Conservation (phyloP, 257 asterid species). For the Salvia hispanica region DNA sequence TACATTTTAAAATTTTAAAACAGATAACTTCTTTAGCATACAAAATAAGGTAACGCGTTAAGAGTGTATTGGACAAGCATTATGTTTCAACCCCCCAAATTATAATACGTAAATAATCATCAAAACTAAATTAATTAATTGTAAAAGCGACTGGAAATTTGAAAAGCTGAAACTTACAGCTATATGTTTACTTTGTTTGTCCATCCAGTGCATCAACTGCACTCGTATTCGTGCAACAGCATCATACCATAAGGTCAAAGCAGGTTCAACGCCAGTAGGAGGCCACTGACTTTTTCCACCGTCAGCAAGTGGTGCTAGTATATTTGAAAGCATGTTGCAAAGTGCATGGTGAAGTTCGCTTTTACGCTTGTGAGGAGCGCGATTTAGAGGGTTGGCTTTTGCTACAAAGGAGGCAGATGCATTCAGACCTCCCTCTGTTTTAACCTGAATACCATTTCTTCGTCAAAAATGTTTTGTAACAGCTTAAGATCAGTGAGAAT, state of each 20-base stretch:
- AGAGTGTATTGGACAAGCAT: constrained; percentile 29
- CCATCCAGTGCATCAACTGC: constrained; percentile 97
- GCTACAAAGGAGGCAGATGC: constrained; percentile 99
- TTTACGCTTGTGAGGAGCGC: constrained; percentile 95
- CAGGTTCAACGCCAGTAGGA: constrained; percentile 92
- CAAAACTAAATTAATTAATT: not conserved
- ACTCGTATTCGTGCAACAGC: constrained; percentile 93
- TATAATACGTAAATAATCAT: constrained; percentile 21
- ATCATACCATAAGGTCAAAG: constrained; percentile 95
- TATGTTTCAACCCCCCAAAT: constrained; percentile 23
- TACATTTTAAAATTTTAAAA: constrained; percentile 1
- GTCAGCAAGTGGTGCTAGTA: constrained; percentile 95
- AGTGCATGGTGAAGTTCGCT: constrained; percentile 98
- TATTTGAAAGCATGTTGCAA: constrained; percentile 99
- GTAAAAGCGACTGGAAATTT: constrained; percentile 13
- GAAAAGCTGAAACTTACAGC: constrained; percentile 62
- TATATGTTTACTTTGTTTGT: constrained; percentile 96
- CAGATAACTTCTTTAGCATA: constrained; percentile 8
- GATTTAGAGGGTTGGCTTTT: constrained; percentile 94
- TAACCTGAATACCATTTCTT: constrained; percentile 65
- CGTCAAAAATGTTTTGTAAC: constrained; percentile 36
- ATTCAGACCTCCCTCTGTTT: constrained; percentile 93
- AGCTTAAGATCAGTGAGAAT: constrained; percentile 31
- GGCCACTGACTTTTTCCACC: constrained; percentile 99
- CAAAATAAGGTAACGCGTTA: not conserved